Evolutionary conservation across 2,329 filamentous ascomycete genomes (phyloP).

Genomic region (Stemphylium lycopersici): DNA sequence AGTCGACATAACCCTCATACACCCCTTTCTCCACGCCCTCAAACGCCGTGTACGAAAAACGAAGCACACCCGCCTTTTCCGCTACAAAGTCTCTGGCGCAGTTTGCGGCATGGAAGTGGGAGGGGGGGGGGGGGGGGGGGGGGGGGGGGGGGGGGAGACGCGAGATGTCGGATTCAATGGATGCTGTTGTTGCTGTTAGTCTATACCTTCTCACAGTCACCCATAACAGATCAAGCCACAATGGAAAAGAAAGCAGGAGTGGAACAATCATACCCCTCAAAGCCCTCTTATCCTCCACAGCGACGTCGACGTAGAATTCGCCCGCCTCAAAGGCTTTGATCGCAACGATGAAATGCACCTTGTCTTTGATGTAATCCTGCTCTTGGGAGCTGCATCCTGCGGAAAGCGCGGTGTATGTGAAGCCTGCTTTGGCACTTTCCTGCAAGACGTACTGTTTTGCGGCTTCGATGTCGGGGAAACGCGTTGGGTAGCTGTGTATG

Average conservation of each 20-base stretch:
- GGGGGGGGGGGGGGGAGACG: too few relatives aligned
- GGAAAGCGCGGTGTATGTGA: background rate
- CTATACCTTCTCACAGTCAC: too few relatives aligned
- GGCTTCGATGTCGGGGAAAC: constrained; percentile 9
- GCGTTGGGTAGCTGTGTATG: constrained; percentile 7
- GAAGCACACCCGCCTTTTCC: too few relatives aligned
- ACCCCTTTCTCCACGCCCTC: constrained; percentile 2
- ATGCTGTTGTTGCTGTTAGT: background rate
- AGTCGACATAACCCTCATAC: constrained; percentile 3
- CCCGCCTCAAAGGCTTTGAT: constrained; percentile 9
- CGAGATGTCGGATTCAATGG: background rate
- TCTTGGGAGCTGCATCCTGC: background rate
- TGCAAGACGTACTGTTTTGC: constrained; percentile 7
- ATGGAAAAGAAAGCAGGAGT: too few relatives aligned
- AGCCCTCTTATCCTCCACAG: background rate
- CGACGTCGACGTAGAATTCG: constrained; percentile 15
- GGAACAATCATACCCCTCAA: background rate
- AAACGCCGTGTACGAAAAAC: background rate
- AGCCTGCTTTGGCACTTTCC: background rate
- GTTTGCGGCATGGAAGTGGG: too few relatives aligned
- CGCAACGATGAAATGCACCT: constrained; percentile 12
- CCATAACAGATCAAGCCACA: too few relatives aligned
- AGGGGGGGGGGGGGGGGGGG: too few relatives aligned
- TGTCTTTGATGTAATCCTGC: constrained; percentile 9
- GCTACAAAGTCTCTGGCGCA: too few relatives aligned